Evolutionary conservation across 2,329 filamentous ascomycete species (phyloP).

Genomic region (Calonectria ilicicola): DNA sequence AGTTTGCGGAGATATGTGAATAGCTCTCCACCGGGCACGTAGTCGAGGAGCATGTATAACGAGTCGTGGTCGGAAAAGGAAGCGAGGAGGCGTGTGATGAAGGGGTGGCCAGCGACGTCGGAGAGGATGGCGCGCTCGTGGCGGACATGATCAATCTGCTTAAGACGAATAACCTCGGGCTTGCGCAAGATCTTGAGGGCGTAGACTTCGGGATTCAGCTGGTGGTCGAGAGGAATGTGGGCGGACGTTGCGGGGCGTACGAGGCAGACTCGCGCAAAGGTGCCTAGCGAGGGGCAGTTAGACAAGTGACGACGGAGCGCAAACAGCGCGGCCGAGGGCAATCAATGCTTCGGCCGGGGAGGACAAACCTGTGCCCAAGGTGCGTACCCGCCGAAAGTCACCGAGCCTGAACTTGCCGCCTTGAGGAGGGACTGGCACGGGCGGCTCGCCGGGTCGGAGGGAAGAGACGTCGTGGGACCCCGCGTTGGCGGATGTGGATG

Average conservation of each 20-base stretch:
- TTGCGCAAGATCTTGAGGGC: conserved; percentile 85
- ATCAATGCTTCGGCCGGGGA: background rate
- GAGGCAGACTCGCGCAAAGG: conserved; percentile 86
- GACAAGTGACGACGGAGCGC: background rate
- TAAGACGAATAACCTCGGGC: conserved; percentile 80
- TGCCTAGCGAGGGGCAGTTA: conserved; percentile 60
- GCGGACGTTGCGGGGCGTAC: conserved; percentile 73
- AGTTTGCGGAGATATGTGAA: conserved; percentile 85
- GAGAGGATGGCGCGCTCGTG: conserved; percentile 84
- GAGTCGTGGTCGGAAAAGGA: conserved; percentile 85
- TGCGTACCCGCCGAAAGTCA: conserved; percentile 81
- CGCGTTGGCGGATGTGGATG: conserved; percentile 24
- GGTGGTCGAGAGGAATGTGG: conserved; percentile 48
- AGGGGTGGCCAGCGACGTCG: conserved; percentile 83
- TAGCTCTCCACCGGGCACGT: conserved; percentile 85
- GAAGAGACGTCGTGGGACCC: conserved; percentile 32
- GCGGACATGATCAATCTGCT: conserved; percentile 88
- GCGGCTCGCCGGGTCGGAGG: conserved; percentile 14
- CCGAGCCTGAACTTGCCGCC: conserved; percentile 48
- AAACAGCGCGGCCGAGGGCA: background rate
- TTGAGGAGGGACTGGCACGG: conserved; percentile 42
- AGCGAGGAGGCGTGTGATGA: conserved; percentile 82
- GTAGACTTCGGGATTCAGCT: conserved; percentile 68
- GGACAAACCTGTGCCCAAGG: conserved; percentile 75
- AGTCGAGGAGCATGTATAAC: conserved; percentile 86